Percentiles rank a stretch among this genome's conserved stretches.
Conservation (phyloP, 805 yeast genomes). For the Metschnikowia noctiluminum region DNA sequence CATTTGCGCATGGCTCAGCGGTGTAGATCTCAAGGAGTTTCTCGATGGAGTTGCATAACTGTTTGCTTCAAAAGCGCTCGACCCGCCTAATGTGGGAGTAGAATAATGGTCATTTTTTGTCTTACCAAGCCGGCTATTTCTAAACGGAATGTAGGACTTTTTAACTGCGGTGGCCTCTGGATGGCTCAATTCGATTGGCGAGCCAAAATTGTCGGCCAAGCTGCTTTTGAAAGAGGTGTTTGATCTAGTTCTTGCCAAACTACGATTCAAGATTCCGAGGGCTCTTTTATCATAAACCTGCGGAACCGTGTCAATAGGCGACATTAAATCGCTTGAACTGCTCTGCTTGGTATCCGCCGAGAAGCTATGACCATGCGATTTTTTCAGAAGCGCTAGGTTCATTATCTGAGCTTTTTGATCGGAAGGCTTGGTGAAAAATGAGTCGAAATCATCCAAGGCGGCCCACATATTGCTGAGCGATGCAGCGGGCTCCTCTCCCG, state of each 20-base stretch:
- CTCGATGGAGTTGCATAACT: slow-evolving; percentile 9
- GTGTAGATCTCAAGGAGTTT: slow-evolving; percentile 7
- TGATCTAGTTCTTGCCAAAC: slow-evolving; percentile 70
- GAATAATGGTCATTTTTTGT: slow-evolving; percentile 18
- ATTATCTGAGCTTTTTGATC: slow-evolving; percentile 16
- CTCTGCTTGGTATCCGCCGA: slow-evolving; percentile 63
- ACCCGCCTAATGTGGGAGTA: slow-evolving; percentile 10
- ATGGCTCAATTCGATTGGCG: slow-evolving; percentile 16
- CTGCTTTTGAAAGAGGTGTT: slow-evolving; percentile 74
- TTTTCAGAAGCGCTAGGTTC: slow-evolving; percentile 7
- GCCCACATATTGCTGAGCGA: slow-evolving; percentile 90
- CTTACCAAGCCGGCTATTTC: slow-evolving; percentile 27
- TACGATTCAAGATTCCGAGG: slow-evolving; percentile 66
- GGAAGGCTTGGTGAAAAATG: slow-evolving; percentile 74
- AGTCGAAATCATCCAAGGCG: slow-evolving; percentile 82
- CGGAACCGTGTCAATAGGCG: slow-evolving; percentile 69
- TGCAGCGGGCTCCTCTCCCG: slow-evolving; percentile 61
- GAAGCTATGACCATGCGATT: slow-evolving; percentile 33
- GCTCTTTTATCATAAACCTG: slow-evolving; percentile 78
- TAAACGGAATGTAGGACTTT: slow-evolving; percentile 41
- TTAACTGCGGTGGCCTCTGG: slow-evolving; percentile 19
- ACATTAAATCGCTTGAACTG: slow-evolving; percentile 38
- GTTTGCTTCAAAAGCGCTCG: slow-evolving; percentile 8
- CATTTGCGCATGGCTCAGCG: slow-evolving; percentile 8
- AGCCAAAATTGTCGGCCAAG: slow-evolving; percentile 60